Evolutionary conservation across 768 basidiomycete species (phyloP).

Genomic region (Termitomyces bulborhizus): DNA sequence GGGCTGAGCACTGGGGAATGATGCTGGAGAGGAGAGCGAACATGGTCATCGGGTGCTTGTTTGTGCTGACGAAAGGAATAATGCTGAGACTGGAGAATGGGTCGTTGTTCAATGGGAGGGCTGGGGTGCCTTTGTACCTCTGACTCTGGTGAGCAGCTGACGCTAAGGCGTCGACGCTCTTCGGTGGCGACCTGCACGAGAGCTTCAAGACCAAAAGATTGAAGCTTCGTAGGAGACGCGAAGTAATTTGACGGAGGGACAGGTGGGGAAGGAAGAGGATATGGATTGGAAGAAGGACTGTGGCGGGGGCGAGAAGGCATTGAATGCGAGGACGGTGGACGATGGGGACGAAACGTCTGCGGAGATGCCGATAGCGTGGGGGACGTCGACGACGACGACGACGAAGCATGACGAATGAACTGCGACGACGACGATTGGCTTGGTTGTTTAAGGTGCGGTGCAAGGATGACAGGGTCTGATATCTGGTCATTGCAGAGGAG

Average conservation of each 20-base stretch:
- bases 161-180: constrained; percentile 49
- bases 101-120: constrained; percentile 15
- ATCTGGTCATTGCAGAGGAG: constrained; percentile 55
- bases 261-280: constrained; percentile 12
- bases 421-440: constrained; percentile 15
- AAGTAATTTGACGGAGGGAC: constrained; percentile 7
- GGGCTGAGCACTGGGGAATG: constrained; percentile 1
- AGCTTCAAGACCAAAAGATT: constrained; percentile 47
- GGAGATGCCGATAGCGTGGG: constrained; percentile 10
- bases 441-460: constrained; percentile 17
- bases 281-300: constrained; percentile 11
- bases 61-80: constrained; percentile 9
- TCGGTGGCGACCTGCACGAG: constrained; percentile 68
- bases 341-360: constrained; percentile 11
- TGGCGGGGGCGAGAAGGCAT: constrained; percentile 8
- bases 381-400: constrained; percentile 9
- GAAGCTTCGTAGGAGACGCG: constrained; percentile 17
- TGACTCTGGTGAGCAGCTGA: constrained; percentile 16
- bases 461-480: constrained; percentile 18
- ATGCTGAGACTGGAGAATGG: constrained; percentile 14
- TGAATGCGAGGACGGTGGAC: constrained; percentile 11
- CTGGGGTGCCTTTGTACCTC: constrained; percentile 16
- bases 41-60: constrained; percentile 2
- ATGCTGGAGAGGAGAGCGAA: constrained; percentile 10
- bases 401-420: constrained; percentile 7